phyloP scores from a whole-genome alignment of 176 grass and related monocot genomes.

The Eremochloa ophiuroides region DNA sequence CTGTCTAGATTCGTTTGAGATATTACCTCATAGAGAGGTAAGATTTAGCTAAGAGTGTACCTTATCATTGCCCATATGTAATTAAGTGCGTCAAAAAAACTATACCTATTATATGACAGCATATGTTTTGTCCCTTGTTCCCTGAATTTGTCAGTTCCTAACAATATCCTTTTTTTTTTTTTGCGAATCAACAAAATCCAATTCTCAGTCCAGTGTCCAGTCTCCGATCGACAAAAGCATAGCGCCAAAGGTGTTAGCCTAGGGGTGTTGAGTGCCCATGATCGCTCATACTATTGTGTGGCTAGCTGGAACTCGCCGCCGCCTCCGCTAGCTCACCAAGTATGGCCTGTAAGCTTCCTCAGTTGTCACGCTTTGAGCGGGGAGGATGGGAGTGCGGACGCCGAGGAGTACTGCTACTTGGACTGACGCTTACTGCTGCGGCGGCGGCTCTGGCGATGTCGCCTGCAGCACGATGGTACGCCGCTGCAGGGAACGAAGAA shows the following conservation, averaged over 20 bases:
- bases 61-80: no score
- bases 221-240: no score
- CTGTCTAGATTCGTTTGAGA: no score
- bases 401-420: not conserved
- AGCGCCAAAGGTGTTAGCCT: not conserved
- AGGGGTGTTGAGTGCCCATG: conserved; percentile 33
- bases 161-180: no score
- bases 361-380: not conserved
- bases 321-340: not conserved
- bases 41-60: no score
- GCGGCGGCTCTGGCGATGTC: not conserved
- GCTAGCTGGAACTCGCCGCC: conserved; percentile 19
- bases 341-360: conserved; percentile 31
- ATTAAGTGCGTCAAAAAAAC: no score
- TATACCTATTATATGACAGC: no score
- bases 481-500: conserved; percentile 19
- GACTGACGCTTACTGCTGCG: not conserved
- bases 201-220: no score
- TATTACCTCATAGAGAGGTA: no score
- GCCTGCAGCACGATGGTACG: not conserved
- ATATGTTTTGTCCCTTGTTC: no score
- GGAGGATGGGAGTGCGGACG: not conserved
- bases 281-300: conserved; percentile 4
- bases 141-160: no score
- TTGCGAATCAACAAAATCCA: no score